Base-by-base conservation (phyloP, 2,329 filamentous ascomycete genomes). In the Cladosporium austrohemisphaericum region DNA sequence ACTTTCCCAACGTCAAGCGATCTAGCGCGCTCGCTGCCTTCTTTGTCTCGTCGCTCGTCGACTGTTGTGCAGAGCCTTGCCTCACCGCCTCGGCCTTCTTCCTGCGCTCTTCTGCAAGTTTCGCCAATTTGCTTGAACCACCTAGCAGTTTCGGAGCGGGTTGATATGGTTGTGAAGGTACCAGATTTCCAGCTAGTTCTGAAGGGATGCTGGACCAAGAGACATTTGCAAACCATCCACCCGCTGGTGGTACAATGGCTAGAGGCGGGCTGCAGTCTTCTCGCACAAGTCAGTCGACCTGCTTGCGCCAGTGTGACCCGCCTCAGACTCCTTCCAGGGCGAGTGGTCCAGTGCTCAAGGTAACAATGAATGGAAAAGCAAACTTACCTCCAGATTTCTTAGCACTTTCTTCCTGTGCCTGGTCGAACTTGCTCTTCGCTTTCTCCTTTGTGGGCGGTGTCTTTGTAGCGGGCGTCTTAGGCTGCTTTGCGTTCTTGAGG, bases 91-190 rank as follows among this genome's bases (percentile, higher is more conserved):
- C 83, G 11, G 83, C 83, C 67, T 90, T 95, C 69, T 88, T 91
- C 65, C 90, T 91, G 22, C 90, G 79, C 47, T 88, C 86, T 26
- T 89, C 89, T 44, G 92, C 91, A 33, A 98, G 74, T 40, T 89
- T 89, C 60, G 95, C 92, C 37, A 98, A 75, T 62, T 98, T 98
- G 4, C 92, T 95, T 7, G 82, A 79, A 26, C 93, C 94, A 23
- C 93, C 94, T 2, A 95, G 69, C 0, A 98, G 74, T 2, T 89
- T 85, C 14, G 83, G 79, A 40, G 71, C 73, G 46, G 78, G 82
- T 54, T 71, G 71, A 28, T 78, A 51, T 67, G 76, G 80, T 32
- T 83, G 75, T 41, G 86, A 69, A 29, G 60, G 54, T 9, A 91
- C 78, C 13, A 85, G 76, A 13, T 75, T 65, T 29, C 85, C 79